Evolutionary conservation across 306 rosid genomes (phyloP).

Genomic region (Abrus precatorius): DNA sequence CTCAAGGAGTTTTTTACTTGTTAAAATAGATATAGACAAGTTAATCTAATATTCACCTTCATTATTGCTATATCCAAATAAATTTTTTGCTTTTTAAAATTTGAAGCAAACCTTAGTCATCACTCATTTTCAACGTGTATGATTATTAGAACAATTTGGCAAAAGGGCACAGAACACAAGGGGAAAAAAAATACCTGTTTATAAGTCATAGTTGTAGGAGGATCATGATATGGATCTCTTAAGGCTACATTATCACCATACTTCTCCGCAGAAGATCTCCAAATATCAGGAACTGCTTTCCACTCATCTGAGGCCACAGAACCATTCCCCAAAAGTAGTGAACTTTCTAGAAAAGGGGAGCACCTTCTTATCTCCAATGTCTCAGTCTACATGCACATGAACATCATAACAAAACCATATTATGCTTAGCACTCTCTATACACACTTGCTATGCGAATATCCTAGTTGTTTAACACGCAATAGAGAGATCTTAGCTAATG

Average conservation of each 20-base stretch:
- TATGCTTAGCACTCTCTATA: not conserved
- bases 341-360: slow-evolving; percentile 84
- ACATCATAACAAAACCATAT: not conserved
- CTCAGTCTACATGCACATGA: slow-evolving; percentile 55
- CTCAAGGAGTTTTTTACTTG: not conserved
- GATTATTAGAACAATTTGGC: not conserved
- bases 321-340: slow-evolving; percentile 52
- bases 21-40: not conserved
- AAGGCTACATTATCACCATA: slow-evolving; percentile 84
- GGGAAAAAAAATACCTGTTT: slow-evolving; percentile 46
- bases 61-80: not conserved
- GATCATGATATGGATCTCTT: slow-evolving; percentile 85
- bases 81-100: no score
- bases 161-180: slow-evolving; percentile 19
- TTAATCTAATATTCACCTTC: not conserved
- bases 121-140: not conserved
- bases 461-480: slow-evolving; percentile 22
- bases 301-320: slow-evolving; percentile 65
- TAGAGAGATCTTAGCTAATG: not conserved
- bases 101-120: no score
- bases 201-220: slow-evolving; percentile 83
- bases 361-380: slow-evolving; percentile 69
- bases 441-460: not conserved
- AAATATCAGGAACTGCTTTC: slow-evolving; percentile 95
- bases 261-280: slow-evolving; percentile 89